Percentiles rank a stretch among this genome's conserved stretches.
Evolutionary conservation across 495 filamentous ascomycete genomes (phyloP).

Genomic region (Niebla homalea): DNA sequence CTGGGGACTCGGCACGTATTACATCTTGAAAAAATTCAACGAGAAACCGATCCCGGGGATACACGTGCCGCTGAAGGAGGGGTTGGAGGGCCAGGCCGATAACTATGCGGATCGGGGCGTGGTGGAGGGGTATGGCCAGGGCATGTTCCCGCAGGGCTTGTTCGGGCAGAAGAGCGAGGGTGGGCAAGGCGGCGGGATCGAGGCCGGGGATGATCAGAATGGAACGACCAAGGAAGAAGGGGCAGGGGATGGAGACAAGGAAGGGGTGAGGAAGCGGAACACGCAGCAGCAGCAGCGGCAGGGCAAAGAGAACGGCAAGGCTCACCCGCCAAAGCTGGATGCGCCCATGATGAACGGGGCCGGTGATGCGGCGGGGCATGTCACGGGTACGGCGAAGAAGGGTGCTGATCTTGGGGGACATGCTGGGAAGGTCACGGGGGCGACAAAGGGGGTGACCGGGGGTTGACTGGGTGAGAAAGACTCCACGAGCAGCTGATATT

Average conservation of each 20-base stretch:
- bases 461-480: too few relatives aligned
- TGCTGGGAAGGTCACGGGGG: constrained; percentile 15
- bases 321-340: too few relatives aligned
- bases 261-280: too few relatives aligned
- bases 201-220: constrained; percentile 3
- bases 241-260: not conserved
- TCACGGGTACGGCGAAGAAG: constrained; percentile 59
- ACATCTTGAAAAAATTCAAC: constrained; percentile 38
- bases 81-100: constrained; percentile 4
- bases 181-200: constrained; percentile 1
- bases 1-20: constrained; percentile 44
- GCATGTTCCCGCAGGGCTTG: not conserved
- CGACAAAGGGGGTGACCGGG: constrained; percentile 11
- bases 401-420: constrained; percentile 25
- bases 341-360: constrained; percentile 3
- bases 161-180: not conserved
- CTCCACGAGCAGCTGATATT: too few relatives aligned
- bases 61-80: constrained; percentile 10
- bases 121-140: constrained; percentile 1
- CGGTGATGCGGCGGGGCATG: constrained; percentile 35
- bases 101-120: not conserved
- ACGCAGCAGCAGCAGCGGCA: not conserved
- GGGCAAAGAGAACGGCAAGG: not conserved
- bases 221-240: not conserved
- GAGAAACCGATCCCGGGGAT: constrained; percentile 20